Conservation (phyloP, 169 alveolate species). For the Plasmodium coatneyi region DNA sequence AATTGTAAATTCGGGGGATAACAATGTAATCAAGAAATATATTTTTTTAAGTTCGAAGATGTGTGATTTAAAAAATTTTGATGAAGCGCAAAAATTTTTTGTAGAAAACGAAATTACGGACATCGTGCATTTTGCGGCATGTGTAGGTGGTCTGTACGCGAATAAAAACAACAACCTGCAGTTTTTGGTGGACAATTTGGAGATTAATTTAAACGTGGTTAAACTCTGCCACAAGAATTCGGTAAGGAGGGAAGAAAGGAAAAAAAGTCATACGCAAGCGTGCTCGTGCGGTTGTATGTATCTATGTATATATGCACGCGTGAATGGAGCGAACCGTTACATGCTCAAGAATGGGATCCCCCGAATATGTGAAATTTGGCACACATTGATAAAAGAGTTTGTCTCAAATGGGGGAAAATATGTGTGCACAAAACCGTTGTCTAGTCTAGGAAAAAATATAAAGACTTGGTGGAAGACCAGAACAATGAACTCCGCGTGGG, state of each 20-base stretch:
- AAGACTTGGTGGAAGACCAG: neutral
- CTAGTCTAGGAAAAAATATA: neutral
- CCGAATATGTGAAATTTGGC: neutral
- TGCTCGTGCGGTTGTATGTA: neutral
- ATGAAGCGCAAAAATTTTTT: conserved; percentile 33
- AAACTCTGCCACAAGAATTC: conserved; percentile 61
- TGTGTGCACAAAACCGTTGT: conserved; percentile 1
- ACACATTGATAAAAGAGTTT: neutral
- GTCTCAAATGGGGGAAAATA: neutral
- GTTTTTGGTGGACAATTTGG: conserved; percentile 48
- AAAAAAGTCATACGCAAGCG: neutral
- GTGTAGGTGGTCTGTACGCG: conserved; percentile 60
- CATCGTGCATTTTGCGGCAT: conserved; percentile 71
- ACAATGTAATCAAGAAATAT: conserved; percentile 50
- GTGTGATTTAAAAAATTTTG: conserved; percentile 64
- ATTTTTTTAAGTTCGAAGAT: conserved; percentile 65
- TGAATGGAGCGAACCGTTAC: neutral
- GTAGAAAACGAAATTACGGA: conserved; percentile 61
- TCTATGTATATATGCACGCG: neutral
- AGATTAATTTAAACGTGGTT: conserved; percentile 49
- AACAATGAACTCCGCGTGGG: neutral
- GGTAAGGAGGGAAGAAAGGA: neutral
- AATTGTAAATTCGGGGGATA: conserved; percentile 56
- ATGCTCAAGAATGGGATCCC: neutral
- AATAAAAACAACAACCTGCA: conserved; percentile 51